phyloP scores from a whole-genome alignment of 2,329 filamentous ascomycete species.

The Cladosporium austrohemisphaericum region DNA sequence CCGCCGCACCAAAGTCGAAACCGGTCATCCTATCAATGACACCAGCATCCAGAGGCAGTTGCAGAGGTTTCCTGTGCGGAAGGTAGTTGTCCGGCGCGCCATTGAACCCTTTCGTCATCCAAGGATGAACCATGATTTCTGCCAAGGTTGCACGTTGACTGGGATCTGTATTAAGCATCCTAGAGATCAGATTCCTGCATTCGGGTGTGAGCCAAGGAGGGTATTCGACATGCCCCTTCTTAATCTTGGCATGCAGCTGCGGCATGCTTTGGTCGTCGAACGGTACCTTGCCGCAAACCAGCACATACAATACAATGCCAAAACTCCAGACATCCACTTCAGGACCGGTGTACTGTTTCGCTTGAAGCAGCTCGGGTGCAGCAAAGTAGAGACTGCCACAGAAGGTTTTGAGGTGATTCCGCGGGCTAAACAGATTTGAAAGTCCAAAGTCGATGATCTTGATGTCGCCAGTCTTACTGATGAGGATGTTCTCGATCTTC shows the following conservation, averaged over 20 bases:
- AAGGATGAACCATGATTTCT: slow-evolving; percentile 92
- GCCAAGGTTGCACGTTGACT: slow-evolving; percentile 78
- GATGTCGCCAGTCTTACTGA: slow-evolving; percentile 98
- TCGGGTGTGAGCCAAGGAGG: slow-evolving; percentile 89
- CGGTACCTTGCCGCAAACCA: slow-evolving; percentile 96
- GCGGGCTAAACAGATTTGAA: slow-evolving; percentile 90
- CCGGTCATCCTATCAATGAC: slow-evolving; percentile 93
- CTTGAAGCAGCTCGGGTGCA: slow-evolving; percentile 88
- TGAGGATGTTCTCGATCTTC: slow-evolving; percentile 98
- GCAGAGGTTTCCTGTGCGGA: slow-evolving; percentile 75
- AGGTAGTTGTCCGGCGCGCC: slow-evolving; percentile 85
- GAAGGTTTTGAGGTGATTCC: slow-evolving; percentile 86
- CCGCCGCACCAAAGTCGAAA: slow-evolving; percentile 90
- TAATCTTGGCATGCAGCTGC: slow-evolving; percentile 96
- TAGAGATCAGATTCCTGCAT: slow-evolving; percentile 85
- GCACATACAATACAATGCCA: slow-evolving; percentile 92
- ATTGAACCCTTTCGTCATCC: slow-evolving; percentile 90
- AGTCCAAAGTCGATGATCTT: slow-evolving; percentile 99
- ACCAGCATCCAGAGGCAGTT: slow-evolving; percentile 74
- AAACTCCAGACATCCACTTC: slow-evolving; percentile 99
- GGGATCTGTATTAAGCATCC: slow-evolving; percentile 95
- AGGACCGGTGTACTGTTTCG: slow-evolving; percentile 88
- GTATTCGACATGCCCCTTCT: slow-evolving; percentile 93
- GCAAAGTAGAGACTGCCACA: slow-evolving; percentile 98
- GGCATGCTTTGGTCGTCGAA: slow-evolving; percentile 99